Evolutionary conservation across 371 early-diverging fungal species (phyloP), one percentile per base, ranked within the genome.

Genomic region (Mortierella sp.): DNA sequence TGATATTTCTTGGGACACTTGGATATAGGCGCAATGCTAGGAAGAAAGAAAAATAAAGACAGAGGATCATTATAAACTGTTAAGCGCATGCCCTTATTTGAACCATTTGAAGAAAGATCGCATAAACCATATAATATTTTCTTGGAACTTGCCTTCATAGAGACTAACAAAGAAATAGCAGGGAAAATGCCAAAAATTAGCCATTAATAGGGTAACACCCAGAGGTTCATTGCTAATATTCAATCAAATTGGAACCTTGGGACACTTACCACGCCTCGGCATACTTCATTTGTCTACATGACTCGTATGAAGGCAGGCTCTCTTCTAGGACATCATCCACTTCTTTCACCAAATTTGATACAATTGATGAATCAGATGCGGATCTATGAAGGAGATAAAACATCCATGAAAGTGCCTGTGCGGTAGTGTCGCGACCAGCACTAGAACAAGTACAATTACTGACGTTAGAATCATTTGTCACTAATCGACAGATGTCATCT

Each of bases 1-100:
- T 95, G 55, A 84, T 71, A 51, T 92, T 90, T 8, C 67, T 66
- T 15, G 95, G 95, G 5, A 95, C 93, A 22, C 90, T 87, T 4
- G 94, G 93, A 67, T 93, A 86, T 2, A 91, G 85, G 2, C 94
- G 87, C 15, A 95, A 75, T 3, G 90, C 86, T 84, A 93, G 29
- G 75, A 83, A 60, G 19, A 47, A 47, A 51, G 23, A 23, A 7
- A 51, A 51, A 51, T 51, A 5, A 86, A 45, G 10, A 89, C 85
- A 82, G 54, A 88, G 88, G 82, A 84, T n/a, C n/a, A n/a, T n/a
- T n/a, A n/a, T n/a, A 1, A 59, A 51, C 1, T 63, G 78, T 13
- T 70, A 35, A 12, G 76, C 82, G 1, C 85, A 76, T 4, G 45
- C 45, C 19, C 45, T 19, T 19, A 43, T n/a, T n/a, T n/a, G n/a